Evolutionary conservation across 345 rosid species (phyloP).

Genomic region (Hirschfeldia incana): DNA sequence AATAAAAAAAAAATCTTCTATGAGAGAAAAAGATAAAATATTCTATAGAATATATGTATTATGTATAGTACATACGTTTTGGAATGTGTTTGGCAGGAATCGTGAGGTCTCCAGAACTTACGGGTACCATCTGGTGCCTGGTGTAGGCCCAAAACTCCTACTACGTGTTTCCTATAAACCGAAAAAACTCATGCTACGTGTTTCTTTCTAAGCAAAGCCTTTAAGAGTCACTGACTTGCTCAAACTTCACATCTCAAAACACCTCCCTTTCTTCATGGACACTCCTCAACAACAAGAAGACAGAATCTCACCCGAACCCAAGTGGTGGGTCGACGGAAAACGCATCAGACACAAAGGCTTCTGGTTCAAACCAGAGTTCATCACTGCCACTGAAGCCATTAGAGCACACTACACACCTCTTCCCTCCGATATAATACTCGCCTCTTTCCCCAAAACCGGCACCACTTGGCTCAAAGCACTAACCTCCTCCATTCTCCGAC

Average conservation of each 20-base stretch:
- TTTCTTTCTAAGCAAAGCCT: not conserved
- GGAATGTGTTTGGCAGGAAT: not conserved
- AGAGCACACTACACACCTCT: conserved; percentile 34
- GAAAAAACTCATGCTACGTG: not conserved
- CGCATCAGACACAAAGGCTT: conserved; percentile 28
- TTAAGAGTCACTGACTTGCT: not conserved
- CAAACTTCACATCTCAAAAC: not conserved
- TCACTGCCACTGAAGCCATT: conserved; percentile 33
- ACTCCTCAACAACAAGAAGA: conserved; percentile 23
- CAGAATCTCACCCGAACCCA: conserved; percentile 2
- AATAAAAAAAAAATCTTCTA: not conserved
- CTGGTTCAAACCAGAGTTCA: conserved; percentile 37
- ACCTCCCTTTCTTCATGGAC: conserved; percentile 8
- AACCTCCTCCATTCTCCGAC: conserved; percentile 29
- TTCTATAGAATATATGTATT: not conserved
- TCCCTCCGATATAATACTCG: conserved; percentile 37
- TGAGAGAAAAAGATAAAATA: not conserved
- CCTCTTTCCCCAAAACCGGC: conserved; percentile 38
- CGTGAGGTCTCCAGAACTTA: not conserved
- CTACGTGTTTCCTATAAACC: not conserved
- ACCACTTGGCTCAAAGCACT: conserved; percentile 43
- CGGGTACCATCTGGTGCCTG: not conserved
- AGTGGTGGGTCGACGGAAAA: conserved; percentile 35
- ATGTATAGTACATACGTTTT: not conserved
- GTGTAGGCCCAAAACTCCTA: not conserved